Evolutionary conservation across 495 filamentous ascomycete species (phyloP), one percentile per base, ranked within the genome.

Genomic region (Daldinia loculata): DNA sequence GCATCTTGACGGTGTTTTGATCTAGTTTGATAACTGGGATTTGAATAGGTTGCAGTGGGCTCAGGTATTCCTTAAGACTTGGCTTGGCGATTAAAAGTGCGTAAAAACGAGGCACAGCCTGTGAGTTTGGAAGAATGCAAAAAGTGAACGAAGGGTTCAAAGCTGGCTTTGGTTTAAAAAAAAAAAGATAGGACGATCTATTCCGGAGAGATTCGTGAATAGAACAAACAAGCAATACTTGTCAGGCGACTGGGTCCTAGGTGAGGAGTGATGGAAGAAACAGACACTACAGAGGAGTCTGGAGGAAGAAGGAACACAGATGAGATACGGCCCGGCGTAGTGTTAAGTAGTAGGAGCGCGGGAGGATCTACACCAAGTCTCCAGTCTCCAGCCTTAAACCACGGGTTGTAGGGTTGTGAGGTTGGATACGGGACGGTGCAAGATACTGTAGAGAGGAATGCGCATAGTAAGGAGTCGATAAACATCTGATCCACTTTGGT

Each of bases 131-230:
- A 69, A 72, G 65, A 65, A 67, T 58, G 26, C 67, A 70, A 76
- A 62, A 74, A 76, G 69, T 61, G 73, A 76, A 71, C n/a, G 74
- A 74, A 68, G 6, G 69, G 58, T 48, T 70, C 60, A 56, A 72
- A 67, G 71, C 57, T 65, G 66, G 61, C 63, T 59, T 38, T 50
- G 69, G 61, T 53, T 74, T 3, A 27, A 3, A 66, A 81, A 79
- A 79, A 72, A 67, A 81, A 79, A 72, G 79, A 82, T 67, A 71
- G 78, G 79, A 80, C 77, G 76, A 78, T 77, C 79, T 81, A 69
- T 70, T 70, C 64, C 36, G 24, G 56, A 38, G 67, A 53, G 71
- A 63, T 77, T 77, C 61, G 56, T 30, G 70, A 72, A 75, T 65
- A 74, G 64, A 71, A 74, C 58, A 63, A 61, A 62, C 62, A 68